Evolutionary conservation across 208 protist genomes (phyloP).

Genomic region (Phytomonas sp.): DNA sequence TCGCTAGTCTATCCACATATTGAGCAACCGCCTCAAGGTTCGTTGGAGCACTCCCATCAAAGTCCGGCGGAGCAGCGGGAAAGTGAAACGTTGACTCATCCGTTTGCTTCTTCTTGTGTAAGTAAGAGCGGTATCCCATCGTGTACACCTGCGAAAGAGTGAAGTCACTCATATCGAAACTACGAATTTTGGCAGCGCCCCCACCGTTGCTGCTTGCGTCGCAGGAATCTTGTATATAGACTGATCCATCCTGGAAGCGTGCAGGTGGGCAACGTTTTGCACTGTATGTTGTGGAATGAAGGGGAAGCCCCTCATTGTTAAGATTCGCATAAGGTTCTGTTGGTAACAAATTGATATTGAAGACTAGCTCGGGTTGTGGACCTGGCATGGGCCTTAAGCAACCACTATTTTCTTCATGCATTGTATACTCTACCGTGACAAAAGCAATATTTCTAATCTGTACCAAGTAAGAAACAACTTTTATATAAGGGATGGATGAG

Average conservation of each 20-base stretch:
- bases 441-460: background rate
- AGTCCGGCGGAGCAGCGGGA: constrained; percentile 46
- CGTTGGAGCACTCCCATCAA: constrained; percentile 58
- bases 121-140: constrained; percentile 44
- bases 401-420: constrained; percentile 1
- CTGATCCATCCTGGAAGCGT: constrained; percentile 37
- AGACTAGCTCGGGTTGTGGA: background rate
- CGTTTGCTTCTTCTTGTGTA: constrained; percentile 25
- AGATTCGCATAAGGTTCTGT: constrained; percentile 24
- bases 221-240: constrained; percentile 60
- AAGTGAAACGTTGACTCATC: constrained; percentile 11
- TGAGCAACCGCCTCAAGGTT: constrained; percentile 47
- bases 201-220: constrained; percentile 2
- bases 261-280: constrained; percentile 38
- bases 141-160: constrained; percentile 62
- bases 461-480: background rate
- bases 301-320: constrained; percentile 34
- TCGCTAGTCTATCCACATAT: constrained; percentile 63
- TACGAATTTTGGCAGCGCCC: background rate
- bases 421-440: background rate
- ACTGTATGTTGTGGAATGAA: constrained; percentile 61
- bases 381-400: background rate
- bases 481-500: background rate
- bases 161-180: constrained; percentile 30
- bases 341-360: constrained; percentile 27